phyloP scores from a whole-genome alignment of 805 yeast species.

The Lachancea cidri region DNA sequence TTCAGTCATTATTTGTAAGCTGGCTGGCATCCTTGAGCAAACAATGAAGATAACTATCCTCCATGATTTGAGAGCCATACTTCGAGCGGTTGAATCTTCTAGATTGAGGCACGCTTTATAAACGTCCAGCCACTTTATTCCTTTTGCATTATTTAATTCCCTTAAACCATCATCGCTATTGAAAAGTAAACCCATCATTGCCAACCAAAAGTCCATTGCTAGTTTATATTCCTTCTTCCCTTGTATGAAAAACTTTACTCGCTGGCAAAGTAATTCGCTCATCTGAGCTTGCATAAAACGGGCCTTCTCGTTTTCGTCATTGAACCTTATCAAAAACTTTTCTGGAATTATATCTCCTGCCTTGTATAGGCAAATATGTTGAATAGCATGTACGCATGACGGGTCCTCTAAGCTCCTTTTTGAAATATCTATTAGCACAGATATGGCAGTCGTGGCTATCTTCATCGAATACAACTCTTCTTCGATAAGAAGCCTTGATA shows the following conservation, averaged over 20 bases:
- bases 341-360: conserved; percentile 13
- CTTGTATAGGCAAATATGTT: not conserved
- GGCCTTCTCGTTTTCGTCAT: not conserved
- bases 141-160: conserved; percentile 6
- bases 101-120: conserved; percentile 16
- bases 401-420: conserved; percentile 17
- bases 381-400: not conserved
- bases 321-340: conserved; percentile 7
- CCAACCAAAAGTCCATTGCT: conserved; percentile 29
- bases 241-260: conserved; percentile 15
- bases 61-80: conserved; percentile 26
- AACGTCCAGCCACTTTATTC: conserved; percentile 19
- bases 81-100: conserved; percentile 8
- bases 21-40: conserved; percentile 8
- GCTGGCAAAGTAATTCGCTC: conserved; percentile 15
- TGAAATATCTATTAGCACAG: conserved; percentile 22
- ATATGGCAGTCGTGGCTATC: conserved; percentile 15
- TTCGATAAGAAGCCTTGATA: conserved; percentile 19
- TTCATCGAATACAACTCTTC: conserved; percentile 18
- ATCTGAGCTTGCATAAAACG: conserved; percentile 9
- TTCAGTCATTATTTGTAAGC: not conserved
- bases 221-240: conserved; percentile 20
- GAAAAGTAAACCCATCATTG: conserved; percentile 24
- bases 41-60: conserved; percentile 23
- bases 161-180: conserved; percentile 11